A percentile compares a stretch with the other conserved stretches of the same genome.
These are phyloP conservation scores for Penstemon davidsonii DNA, from an alignment of 257 asterid genomes.

Conservation along the genomic window DNA sequence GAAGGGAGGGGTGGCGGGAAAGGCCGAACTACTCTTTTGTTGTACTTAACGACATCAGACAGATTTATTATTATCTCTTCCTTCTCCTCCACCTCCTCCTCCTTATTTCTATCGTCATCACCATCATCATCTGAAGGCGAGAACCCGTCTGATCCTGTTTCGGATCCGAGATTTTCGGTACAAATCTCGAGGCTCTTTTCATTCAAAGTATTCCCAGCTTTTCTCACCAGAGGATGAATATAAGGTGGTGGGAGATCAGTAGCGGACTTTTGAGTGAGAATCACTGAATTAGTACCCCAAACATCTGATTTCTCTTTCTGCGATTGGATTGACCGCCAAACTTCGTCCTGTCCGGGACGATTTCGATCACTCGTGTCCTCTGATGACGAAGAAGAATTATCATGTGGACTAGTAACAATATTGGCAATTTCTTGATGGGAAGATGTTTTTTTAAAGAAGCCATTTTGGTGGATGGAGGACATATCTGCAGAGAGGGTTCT, in stretches of 20 bases:
- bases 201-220: constrained; percentile 48
- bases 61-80: constrained; percentile 14
- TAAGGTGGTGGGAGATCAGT: constrained; percentile 44
- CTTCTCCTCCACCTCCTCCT: constrained; percentile 17
- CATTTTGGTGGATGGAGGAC: constrained; percentile 47
- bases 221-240: constrained; percentile 57
- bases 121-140: constrained; percentile 10
- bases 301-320: constrained; percentile 22
- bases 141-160: constrained; percentile 76
- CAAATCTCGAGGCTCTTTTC: constrained; percentile 74
- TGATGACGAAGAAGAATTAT: constrained; percentile 30
- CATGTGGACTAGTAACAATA: neutral
- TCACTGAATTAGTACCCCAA: constrained; percentile 43
- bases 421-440: neutral
- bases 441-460: constrained; percentile 26
- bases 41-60: constrained; percentile 44
- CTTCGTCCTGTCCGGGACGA: constrained; percentile 43
- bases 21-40: constrained; percentile 31
- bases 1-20: constrained; percentile 84
- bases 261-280: constrained; percentile 36
- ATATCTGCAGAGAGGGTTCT: constrained; percentile 65
- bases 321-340: constrained; percentile 56
- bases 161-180: constrained; percentile 89
- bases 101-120: constrained; percentile 22
- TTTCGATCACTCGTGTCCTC: constrained; percentile 16